Conservation (phyloP, 1,139 yeast species). For the Suhomyces coccinellae region DNA sequence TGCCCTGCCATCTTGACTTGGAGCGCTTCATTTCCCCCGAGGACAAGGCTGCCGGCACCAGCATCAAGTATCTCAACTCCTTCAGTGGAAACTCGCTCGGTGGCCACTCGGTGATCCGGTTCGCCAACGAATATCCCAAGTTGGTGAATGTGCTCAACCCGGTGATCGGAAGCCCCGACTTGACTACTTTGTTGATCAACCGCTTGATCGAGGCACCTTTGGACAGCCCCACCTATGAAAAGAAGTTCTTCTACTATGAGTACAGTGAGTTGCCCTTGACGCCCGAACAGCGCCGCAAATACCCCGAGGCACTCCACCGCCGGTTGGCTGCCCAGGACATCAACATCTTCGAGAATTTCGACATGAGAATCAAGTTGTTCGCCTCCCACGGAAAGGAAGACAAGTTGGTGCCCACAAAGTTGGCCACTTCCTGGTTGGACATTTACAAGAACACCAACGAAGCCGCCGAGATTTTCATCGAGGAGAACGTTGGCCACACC, state of each 20-base stretch:
- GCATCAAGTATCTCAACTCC: conserved; percentile 33
- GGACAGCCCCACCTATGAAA: conserved; percentile 23
- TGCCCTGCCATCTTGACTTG: conserved; percentile 47
- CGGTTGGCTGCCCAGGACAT: conserved; percentile 30
- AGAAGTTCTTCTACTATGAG: conserved; percentile 33
- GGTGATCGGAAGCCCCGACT: conserved; percentile 48
- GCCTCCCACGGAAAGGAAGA: conserved; percentile 43
- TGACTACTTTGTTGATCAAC: conserved; percentile 44
- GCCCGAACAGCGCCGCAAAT: conserved; percentile 27
- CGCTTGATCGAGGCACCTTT: conserved; percentile 29
- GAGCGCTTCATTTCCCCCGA: conserved; percentile 28
- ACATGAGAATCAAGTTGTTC: conserved; percentile 36
- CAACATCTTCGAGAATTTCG: conserved; percentile 37
- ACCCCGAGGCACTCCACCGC: conserved; percentile 43
- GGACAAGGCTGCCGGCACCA: conserved; percentile 19
- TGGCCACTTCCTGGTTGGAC: conserved; percentile 38
- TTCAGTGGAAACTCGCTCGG: conserved; percentile 62
- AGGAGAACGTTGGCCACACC: conserved; percentile 39
- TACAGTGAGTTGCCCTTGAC: conserved; percentile 39
- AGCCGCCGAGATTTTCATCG: conserved; percentile 26
- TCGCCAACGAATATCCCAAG: conserved; percentile 42
- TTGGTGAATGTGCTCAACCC: conserved; percentile 44
- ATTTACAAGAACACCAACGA: conserved; percentile 31
- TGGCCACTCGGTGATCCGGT: conserved; percentile 56
- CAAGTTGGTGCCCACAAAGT: conserved; percentile 37